These are phyloP conservation scores for Yamadazyma olivae DNA, from an alignment of 805 yeast genomes.

Conservation along the genomic window DNA sequence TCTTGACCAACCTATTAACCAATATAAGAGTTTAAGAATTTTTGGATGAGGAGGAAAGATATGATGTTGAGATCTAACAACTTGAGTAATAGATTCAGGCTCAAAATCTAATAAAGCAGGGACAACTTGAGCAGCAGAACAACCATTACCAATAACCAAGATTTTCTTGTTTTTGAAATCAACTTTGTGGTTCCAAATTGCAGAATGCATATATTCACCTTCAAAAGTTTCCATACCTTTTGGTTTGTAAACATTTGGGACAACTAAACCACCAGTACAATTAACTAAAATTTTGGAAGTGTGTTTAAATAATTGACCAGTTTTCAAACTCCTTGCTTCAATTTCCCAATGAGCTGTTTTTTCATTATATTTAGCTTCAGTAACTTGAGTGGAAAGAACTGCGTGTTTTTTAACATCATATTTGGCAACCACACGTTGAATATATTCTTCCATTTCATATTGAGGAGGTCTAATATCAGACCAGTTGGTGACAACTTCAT, in stretches of 20 bases:
- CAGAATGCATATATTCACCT: conserved; percentile 41
- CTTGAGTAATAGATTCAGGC: conserved; percentile 25
- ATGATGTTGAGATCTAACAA: conserved; percentile 35
- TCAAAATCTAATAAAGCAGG: conserved; percentile 30
- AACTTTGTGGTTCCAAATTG: conserved; percentile 33
- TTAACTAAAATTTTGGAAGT: conserved; percentile 22
- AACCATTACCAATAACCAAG: conserved; percentile 40
- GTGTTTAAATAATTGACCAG: conserved; percentile 32
- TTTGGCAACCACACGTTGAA: conserved; percentile 27
- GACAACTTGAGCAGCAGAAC: conserved; percentile 40
- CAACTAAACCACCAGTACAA: conserved; percentile 37
- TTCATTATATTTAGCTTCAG: conserved; percentile 20
- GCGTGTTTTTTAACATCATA: conserved; percentile 21
- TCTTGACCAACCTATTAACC: conserved; percentile 21
- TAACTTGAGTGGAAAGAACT: conserved; percentile 21
- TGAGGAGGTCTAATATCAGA: conserved; percentile 39
- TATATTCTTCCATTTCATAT: conserved; percentile 40
- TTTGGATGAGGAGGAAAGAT: conserved; percentile 37
- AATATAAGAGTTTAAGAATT: conserved; percentile 18
- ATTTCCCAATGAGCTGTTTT: conserved; percentile 26
- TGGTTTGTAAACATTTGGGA: conserved; percentile 26
- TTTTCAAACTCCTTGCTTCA: conserved; percentile 19
- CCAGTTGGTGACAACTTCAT: conserved; percentile 35
- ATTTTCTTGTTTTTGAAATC: conserved; percentile 32
- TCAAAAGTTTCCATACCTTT: conserved; percentile 33